Evolutionary conservation across 2,329 filamentous ascomycete genomes (phyloP).

Genomic region (Fusarium multiceps): DNA sequence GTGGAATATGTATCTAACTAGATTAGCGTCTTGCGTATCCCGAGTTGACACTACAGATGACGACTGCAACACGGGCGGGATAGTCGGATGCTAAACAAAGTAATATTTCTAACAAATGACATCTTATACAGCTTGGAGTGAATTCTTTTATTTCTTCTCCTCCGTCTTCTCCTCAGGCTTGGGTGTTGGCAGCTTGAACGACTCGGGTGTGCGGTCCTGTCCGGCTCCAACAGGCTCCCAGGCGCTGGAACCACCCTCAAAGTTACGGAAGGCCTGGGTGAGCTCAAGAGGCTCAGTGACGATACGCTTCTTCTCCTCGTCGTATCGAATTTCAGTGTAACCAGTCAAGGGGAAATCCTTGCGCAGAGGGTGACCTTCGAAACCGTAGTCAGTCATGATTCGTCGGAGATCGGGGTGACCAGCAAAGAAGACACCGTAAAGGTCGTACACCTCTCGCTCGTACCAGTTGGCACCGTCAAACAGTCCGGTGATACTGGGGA

Average conservation of each 20-base stretch:
- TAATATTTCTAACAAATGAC: slow-evolving; percentile 49
- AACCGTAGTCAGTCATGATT: slow-evolving; percentile 99
- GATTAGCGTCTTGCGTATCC: slow-evolving; percentile 14
- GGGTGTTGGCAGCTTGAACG: slow-evolving; percentile 93
- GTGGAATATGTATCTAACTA: slow-evolving; percentile 7
- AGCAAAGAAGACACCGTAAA: slow-evolving; percentile 97
- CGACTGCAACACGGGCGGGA: slow-evolving; percentile 17
- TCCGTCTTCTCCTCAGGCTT: slow-evolving; percentile 94
- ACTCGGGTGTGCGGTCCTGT: slow-evolving; percentile 81
- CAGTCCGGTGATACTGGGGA: slow-evolving; percentile 85
- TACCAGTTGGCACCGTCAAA: slow-evolving; percentile 99
- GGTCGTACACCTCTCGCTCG: slow-evolving; percentile 96
- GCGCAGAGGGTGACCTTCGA: slow-evolving; percentile 95
- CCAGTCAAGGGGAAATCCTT: slow-evolving; percentile 99
- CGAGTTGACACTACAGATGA: slow-evolving; percentile 22
- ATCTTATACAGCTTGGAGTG: slow-evolving; percentile 49
- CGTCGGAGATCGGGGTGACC: slow-evolving; percentile 94
- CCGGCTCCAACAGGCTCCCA: slow-evolving; percentile 77
- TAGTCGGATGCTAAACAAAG: slow-evolving; percentile 38
- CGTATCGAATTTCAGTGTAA: slow-evolving; percentile 97
- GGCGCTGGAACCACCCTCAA: slow-evolving; percentile 84
- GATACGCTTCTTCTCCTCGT: slow-evolving; percentile 99
- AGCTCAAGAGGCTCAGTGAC: slow-evolving; percentile 97
- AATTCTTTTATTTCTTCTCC: slow-evolving; percentile 81
- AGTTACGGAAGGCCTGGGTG: slow-evolving; percentile 98